Evolutionary conservation across 192 early-diverging fungal species (phyloP), one percentile per base, ranked within the genome.

Genomic region (Mortierella claussenii): DNA sequence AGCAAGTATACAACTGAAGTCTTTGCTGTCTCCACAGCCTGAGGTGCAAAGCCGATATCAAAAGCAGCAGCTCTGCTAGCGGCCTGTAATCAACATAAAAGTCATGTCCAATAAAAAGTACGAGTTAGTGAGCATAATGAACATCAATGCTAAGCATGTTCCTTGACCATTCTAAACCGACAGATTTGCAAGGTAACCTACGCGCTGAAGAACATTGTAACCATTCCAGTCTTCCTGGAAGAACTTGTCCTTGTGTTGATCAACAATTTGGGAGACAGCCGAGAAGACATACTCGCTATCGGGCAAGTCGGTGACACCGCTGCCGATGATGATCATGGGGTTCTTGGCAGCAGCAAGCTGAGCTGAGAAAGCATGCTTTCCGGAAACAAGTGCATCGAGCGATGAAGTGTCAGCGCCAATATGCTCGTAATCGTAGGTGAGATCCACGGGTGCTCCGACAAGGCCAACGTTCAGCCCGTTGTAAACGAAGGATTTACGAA

Each of bases 381-480:
- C 92, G 65, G 82, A 58, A 40, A 91, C 68, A 26, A 99, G 71
- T 20, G 58, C 81, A 37, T 96, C 91, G 43, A 99, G 80, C 17
- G 86, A 87, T 7, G 82, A 61, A 18, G 88, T 80, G 7, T 85
- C 83, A 23, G 59, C 46, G 48, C 96, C 96, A 51, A 98, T 68
- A 71, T 98, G 95, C 15, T 86, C 86, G 83, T 91, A 96, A 45
- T 97, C 96, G 80, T 95, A 98, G 62, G 95, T 97, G 68, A 97
- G 84, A 50, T 96, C 86, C 28, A 83, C 87, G 0, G 86, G 68
- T 43, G 86, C 75, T 50, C 97, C 97, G 59, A 99, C 80, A 42
- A 98, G 67, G 45, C 86, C 97, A 79, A 96, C 78, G 59, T 94
- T 87, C 28, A 92, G 82, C 15, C 88, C 85, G 60, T 89, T 90